A percentile compares a stretch with the other conserved stretches of the same genome.
Evolutionary conservation across 495 filamentous ascomycete species (phyloP).

Genomic region (Penicillium cataractarum): DNA sequence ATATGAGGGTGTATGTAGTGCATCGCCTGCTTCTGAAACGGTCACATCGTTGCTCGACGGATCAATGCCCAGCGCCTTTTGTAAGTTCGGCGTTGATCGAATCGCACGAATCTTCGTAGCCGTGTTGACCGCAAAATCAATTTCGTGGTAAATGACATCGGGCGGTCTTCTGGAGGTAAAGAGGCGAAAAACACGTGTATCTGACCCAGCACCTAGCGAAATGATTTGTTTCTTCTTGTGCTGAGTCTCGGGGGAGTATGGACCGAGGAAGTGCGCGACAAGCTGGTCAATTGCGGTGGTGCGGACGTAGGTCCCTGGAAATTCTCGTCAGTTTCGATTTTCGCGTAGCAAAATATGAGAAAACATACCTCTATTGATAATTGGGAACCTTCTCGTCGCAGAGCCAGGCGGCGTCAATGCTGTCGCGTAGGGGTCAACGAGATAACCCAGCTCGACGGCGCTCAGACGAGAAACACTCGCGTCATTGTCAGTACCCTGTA

Average conservation of each 20-base stretch:
- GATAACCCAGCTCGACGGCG: constrained; percentile 84
- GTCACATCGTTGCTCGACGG: constrained; percentile 26
- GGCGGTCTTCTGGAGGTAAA: constrained; percentile 45
- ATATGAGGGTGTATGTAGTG: constrained; percentile 57
- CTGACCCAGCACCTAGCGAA: constrained; percentile 91
- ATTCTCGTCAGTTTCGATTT: constrained; percentile 6
- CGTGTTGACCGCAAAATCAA: constrained; percentile 84
- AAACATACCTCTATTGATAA: constrained; percentile 84
- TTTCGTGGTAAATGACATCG: constrained; percentile 79
- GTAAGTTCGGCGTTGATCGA: constrained; percentile 42
- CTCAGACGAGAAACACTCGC: constrained; percentile 86
- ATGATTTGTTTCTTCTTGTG: constrained; percentile 73
- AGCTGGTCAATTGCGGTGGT: constrained; percentile 85
- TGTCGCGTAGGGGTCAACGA: constrained; percentile 77
- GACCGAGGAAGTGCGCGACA: constrained; percentile 68
- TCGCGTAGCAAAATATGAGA: neutral
- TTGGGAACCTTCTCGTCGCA: constrained; percentile 67
- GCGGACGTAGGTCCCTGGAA: constrained; percentile 86
- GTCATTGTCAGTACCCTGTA: constrained; percentile 91
- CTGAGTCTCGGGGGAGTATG: constrained; percentile 19
- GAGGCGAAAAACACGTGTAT: constrained; percentile 80
- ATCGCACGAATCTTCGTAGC: constrained; percentile 63
- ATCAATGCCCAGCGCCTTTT: constrained; percentile 34
- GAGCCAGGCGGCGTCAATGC: constrained; percentile 58
- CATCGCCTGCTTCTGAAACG: constrained; percentile 43